Conservation (phyloP, 306 rosid genomes). For the Vachellia collinsii region DNA sequence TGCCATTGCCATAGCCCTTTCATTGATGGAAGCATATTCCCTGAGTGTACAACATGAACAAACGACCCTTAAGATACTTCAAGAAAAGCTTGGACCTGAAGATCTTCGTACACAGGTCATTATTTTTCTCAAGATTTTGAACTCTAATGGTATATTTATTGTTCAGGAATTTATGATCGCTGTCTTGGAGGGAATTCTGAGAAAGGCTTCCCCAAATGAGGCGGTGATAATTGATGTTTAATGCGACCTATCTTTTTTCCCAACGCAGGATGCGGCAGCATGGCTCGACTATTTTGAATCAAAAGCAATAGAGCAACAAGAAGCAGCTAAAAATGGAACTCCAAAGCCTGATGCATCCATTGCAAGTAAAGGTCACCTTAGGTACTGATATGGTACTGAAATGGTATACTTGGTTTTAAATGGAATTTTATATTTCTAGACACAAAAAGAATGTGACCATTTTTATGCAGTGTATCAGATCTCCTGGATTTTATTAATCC, state of each 20-base stretch:
- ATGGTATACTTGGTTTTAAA: constrained; percentile 44
- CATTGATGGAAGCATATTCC: constrained; percentile 96
- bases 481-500: constrained; percentile 94
- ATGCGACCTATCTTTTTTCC: constrained; percentile 37
- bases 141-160: constrained; percentile 29
- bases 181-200: constrained; percentile 10
- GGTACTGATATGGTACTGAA: constrained; percentile 80
- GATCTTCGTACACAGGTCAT: constrained; percentile 97
- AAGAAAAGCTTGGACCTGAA: constrained; percentile 81
- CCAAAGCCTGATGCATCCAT: constrained; percentile 91
- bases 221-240: not conserved
- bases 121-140: constrained; percentile 12
- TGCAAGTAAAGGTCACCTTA: constrained; percentile 99
- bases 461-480: constrained; percentile 89
- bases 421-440: constrained; percentile 25
- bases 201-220: constrained; percentile 11
- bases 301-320: constrained; percentile 94
- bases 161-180: constrained; percentile 1
- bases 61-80: constrained; percentile 90
- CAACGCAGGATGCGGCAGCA: constrained; percentile 89
- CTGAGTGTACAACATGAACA: constrained; percentile 97
- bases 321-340: constrained; percentile 88
- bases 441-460: constrained; percentile 42
- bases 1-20: constrained; percentile 97
- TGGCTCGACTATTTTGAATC: constrained; percentile 98